phyloP scores from a whole-genome alignment of 805 yeast species.

The Candida patagonica region DNA sequence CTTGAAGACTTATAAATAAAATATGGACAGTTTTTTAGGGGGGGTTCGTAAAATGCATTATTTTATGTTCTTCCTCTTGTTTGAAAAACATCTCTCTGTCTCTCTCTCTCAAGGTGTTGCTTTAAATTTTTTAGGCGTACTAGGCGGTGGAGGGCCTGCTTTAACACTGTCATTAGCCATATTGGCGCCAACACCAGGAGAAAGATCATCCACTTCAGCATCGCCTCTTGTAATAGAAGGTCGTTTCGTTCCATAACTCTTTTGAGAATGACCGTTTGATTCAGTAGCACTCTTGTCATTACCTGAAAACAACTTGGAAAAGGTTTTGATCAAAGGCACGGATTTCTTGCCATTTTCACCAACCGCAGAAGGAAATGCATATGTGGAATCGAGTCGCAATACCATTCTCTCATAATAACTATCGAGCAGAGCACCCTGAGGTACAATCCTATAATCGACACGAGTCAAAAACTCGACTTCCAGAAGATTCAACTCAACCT shows the following conservation, averaged over 20 bases:
- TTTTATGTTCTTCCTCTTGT: too few relatives aligned
- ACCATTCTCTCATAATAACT: conserved; percentile 29
- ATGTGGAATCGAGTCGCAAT: conserved; percentile 18
- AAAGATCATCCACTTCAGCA: too few relatives aligned
- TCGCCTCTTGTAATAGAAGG: neutral
- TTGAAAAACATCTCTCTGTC: too few relatives aligned
- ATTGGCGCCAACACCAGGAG: too few relatives aligned
- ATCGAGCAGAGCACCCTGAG: conserved; percentile 29
- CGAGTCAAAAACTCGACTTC: conserved; percentile 80
- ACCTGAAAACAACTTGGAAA: neutral
- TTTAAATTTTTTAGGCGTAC: conserved; percentile 1
- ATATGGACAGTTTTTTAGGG: too few relatives aligned
- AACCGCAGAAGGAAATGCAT: conserved; percentile 10
- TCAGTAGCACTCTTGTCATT: neutral
- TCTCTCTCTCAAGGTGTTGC: too few relatives aligned
- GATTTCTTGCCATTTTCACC: conserved; percentile 1
- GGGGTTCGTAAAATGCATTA: too few relatives aligned
- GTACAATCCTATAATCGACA: conserved; percentile 71
- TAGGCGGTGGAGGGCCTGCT: neutral
- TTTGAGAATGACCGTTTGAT: neutral
- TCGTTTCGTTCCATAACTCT: neutral
- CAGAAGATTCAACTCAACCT: conserved; percentile 71
- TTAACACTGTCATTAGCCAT: neutral
- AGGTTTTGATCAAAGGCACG: neutral
- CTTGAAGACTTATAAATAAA: too few relatives aligned